Evolutionary conservation across 805 yeast species (phyloP), one percentile per base, ranked within the genome.

Genomic region (Alloascoidea africana): DNA sequence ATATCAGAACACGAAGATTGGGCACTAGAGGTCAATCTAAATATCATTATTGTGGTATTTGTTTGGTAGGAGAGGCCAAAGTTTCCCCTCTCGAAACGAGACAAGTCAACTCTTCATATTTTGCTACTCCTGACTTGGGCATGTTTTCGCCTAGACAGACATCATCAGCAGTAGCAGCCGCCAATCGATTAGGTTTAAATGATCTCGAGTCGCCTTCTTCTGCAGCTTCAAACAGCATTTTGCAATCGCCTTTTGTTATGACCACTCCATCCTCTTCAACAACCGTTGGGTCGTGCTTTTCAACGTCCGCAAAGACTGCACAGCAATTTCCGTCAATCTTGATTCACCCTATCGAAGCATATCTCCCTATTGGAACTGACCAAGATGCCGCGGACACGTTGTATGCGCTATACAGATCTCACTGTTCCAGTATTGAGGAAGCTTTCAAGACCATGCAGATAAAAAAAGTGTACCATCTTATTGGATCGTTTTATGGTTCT

Each of bases 41-140:
- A 51, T 86, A 86, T 55, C 93, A 84, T 53, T 85, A 83, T 50
- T 80, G 89, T 55, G 94, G 94, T 2, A 64, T 86, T 38, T 67
- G 65, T 44, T 56, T 62, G 42, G 48, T 63, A 4, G 65, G 60
- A 16, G 63, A 60, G 44, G n/a, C n/a, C n/a, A n/a, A n/a, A n/a
- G n/a, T 45, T n/a, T 23, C 30, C 13, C 30, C 30, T 8, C 13
- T 8, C 8, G n/a, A n/a, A 8, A 8, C 8, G n/a, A 23, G 30
- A 23, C 8, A n/a, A 23, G 30, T 23, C n/a, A 8, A 8, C 8
- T 8, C 13, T 23, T 8, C 30, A 23, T n/a, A 8, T 23, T n/a
- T 8, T 23, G 13, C 8, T 8, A 23, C n/a, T n/a, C 30, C 30
- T 23, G n/a, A n/a, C n/a, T 8, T 23, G 8, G 8, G 13, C n/a